Evolutionary conservation across 2,329 filamentous ascomycete genomes (phyloP).

Genomic region (Akanthomyces uredinophilus): DNA sequence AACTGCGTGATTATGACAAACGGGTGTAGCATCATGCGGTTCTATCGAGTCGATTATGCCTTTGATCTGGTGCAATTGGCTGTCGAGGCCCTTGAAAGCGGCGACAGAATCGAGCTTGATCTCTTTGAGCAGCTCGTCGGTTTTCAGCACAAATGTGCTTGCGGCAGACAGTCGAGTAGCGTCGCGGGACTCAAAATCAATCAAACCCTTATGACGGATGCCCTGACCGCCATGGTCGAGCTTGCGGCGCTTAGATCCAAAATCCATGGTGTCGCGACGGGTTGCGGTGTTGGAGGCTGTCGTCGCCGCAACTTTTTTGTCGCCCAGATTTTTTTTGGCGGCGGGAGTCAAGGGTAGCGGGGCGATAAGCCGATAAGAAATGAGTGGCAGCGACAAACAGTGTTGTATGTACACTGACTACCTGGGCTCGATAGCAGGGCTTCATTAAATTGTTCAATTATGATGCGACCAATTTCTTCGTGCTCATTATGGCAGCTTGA

Average conservation of each 20-base stretch:
- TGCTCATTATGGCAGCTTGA: no score
- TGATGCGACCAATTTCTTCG: no score
- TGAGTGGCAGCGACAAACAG: background rate
- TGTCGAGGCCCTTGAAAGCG: constrained; percentile 43
- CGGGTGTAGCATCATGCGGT: constrained; percentile 44
- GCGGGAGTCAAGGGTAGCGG: constrained; percentile 18
- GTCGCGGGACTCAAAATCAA: constrained; percentile 36
- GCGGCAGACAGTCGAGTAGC: constrained; percentile 40
- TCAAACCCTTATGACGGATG: constrained; percentile 31
- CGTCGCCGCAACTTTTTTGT: constrained; percentile 1
- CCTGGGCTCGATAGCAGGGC: no score
- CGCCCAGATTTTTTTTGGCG: constrained; percentile 11
- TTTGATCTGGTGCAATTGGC: constrained; percentile 48
- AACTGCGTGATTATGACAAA: constrained; percentile 29
- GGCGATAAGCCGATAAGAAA: constrained; percentile 26
- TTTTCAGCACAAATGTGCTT: constrained; percentile 54
- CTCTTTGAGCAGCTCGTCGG: constrained; percentile 54
- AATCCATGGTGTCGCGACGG: constrained; percentile 36
- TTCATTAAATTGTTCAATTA: no score
- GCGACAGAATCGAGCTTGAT: constrained; percentile 48
- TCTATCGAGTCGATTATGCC: constrained; percentile 46
- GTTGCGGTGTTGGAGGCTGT: constrained; percentile 6
- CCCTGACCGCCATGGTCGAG: constrained; percentile 35
- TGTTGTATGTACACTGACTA: background rate
- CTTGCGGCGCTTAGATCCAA: constrained; percentile 45